phyloP scores from a whole-genome alignment of 2,329 filamentous ascomycete species.

The Cordyceps pruinosa region DNA sequence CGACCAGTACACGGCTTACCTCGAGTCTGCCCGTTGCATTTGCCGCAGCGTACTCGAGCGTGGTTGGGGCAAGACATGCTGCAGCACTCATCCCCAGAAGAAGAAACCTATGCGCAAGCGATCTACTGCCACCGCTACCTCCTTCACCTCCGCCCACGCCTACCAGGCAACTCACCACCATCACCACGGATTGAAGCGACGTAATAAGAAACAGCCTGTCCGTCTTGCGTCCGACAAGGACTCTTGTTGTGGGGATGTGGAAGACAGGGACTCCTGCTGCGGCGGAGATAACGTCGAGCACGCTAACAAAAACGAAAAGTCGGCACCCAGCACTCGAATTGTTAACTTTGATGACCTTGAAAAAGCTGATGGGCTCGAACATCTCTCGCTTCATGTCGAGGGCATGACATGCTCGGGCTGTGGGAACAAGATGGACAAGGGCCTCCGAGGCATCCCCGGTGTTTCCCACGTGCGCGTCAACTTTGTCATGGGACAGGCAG shows the following conservation, averaged over 20 bases:
- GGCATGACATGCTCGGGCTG: slow-evolving; percentile 34
- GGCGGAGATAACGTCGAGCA: slow-evolving; percentile 12
- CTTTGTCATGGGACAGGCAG: slow-evolving; percentile 31
- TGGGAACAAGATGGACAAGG: slow-evolving; percentile 27
- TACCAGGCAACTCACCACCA: slow-evolving; percentile 15
- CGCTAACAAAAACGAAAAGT: not conserved
- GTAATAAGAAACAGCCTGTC: slow-evolving; percentile 13
- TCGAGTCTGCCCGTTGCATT: slow-evolving; percentile 32
- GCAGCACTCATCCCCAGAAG: slow-evolving; percentile 15
- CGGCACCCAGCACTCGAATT: not conserved
- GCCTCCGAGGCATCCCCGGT: slow-evolving; percentile 21
- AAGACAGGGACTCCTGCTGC: slow-evolving; percentile 14
- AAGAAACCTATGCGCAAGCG: not conserved
- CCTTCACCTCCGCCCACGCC: not conserved
- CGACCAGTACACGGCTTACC: slow-evolving; percentile 28
- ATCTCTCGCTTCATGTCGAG: slow-evolving; percentile 23
- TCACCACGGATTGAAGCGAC: slow-evolving; percentile 19
- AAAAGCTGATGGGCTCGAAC: slow-evolving; percentile 21
- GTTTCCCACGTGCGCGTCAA: slow-evolving; percentile 29
- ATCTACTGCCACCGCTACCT: not conserved
- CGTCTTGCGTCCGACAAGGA: slow-evolving; percentile 9
- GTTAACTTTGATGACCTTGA: slow-evolving; percentile 20
- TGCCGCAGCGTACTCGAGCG: slow-evolving; percentile 28
- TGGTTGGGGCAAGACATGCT: slow-evolving; percentile 23
- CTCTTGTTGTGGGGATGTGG: slow-evolving; percentile 2